phyloP scores from a whole-genome alignment of 2,329 filamentous ascomycete genomes.

The Alternaria metachromatica region DNA sequence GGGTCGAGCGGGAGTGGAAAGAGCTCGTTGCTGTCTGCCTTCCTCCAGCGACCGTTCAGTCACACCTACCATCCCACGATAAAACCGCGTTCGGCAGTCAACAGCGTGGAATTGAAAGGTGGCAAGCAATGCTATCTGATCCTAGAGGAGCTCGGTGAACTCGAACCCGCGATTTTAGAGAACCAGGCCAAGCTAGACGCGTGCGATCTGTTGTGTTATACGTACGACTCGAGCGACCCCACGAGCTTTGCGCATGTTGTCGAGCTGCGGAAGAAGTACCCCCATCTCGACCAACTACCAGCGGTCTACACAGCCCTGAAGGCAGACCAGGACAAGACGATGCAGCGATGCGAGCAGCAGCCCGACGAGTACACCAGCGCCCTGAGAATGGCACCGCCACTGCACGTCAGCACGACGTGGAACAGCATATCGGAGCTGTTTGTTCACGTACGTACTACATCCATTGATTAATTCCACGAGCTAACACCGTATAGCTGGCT shows the following conservation, averaged over 20 bases:
- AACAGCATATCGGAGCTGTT: conserved; percentile 93
- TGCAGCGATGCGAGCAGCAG: conserved; percentile 86
- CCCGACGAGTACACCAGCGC: conserved; percentile 89
- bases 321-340: conserved; percentile 94
- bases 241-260: conserved; percentile 95
- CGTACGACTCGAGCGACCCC: conserved; percentile 95
- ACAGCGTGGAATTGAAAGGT: conserved; percentile 93
- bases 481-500: conserved; percentile 64
- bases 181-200: conserved; percentile 89
- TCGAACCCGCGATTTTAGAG: conserved; percentile 93
- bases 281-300: conserved; percentile 86
- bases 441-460: conserved; percentile 64
- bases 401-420: conserved; percentile 97
- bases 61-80: conserved; percentile 90
- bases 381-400: conserved; percentile 85
- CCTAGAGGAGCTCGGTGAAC: conserved; percentile 89
- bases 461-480: neutral
- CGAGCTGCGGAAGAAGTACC: conserved; percentile 76
- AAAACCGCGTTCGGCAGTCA: conserved; percentile 90
- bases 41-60: conserved; percentile 87
- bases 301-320: conserved; percentile 93
- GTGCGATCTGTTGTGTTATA: conserved; percentile 93
- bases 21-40: conserved; percentile 87
- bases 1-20: conserved; percentile 88
- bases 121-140: conserved; percentile 98